These are phyloP conservation scores for Aspergillus pseudonomiae DNA, from an alignment of 2,329 filamentous ascomycete genomes.

Conservation along the genomic window DNA sequence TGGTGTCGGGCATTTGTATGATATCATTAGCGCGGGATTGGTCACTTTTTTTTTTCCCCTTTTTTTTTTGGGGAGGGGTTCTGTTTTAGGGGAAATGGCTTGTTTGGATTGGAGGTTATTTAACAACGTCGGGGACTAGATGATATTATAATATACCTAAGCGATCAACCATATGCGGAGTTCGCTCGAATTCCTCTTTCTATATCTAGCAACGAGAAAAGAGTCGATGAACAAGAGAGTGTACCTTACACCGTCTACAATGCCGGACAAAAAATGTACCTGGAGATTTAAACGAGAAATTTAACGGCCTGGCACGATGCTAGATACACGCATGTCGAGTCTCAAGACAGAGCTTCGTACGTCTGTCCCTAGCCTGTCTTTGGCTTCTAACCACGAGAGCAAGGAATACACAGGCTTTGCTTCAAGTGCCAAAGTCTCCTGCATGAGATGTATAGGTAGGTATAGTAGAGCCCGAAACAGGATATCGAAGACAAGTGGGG, in stretches of 20 bases:
- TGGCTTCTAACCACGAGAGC: not conserved
- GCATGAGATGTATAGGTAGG: not conserved
- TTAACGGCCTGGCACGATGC: conserved; percentile 11
- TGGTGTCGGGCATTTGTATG: not conserved
- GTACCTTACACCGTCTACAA: not conserved
- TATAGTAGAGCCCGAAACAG: conserved; percentile 4
- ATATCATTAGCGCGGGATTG: conserved; percentile 8
- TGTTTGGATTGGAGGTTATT: not conserved
- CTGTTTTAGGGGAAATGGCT: not conserved
- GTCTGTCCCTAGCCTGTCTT: not conserved
- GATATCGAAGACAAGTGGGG: not conserved
- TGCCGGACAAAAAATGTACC: not conserved
- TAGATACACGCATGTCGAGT: conserved; percentile 16
- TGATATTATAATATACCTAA: not conserved
- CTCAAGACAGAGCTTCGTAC: conserved; percentile 10
- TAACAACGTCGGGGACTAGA: not conserved
- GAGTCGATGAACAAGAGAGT: not conserved
- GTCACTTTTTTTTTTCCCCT: not conserved
- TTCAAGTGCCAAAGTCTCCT: not conserved
- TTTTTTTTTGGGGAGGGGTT: not conserved
- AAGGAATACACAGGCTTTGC: conserved; percentile 2
- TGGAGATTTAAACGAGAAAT: not conserved
- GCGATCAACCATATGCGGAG: no score
- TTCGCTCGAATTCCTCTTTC: not conserved
- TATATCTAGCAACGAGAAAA: not conserved